Conservation (phyloP, 1,284 basidiomycete species). For the Pterula multifida region DNA sequence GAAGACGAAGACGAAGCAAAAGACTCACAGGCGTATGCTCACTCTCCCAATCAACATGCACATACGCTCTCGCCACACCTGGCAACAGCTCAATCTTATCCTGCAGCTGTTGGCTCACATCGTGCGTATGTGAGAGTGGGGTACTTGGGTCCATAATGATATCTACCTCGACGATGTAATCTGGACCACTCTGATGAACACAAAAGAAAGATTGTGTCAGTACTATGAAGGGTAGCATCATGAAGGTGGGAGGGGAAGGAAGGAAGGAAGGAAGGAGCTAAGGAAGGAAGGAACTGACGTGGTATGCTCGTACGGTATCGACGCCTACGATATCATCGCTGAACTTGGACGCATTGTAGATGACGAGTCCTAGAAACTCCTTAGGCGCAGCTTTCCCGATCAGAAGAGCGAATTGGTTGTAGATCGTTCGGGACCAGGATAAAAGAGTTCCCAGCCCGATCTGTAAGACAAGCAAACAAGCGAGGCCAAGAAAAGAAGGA, state of each 20-base stretch:
- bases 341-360: constrained; percentile 64
- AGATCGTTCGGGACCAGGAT: constrained; percentile 43
- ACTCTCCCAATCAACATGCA: constrained; percentile 62
- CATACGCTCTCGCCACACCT: constrained; percentile 56
- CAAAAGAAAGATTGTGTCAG: too few relatives aligned
- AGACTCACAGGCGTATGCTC: constrained; percentile 24
- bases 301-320: constrained; percentile 53
- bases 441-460: constrained; percentile 24
- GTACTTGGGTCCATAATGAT: constrained; percentile 62
- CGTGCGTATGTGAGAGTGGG: constrained; percentile 60
- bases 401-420: constrained; percentile 49
- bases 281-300: constrained; percentile 22
- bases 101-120: constrained; percentile 60
- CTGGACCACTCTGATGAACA: constrained; percentile 13
- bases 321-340: constrained; percentile 51
- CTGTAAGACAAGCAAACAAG: background rate
- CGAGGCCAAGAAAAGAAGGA: constrained; percentile 11
- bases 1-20: background rate
- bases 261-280: background rate
- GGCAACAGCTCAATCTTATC: constrained; percentile 66
- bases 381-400: constrained; percentile 58
- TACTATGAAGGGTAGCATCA: too few relatives aligned
- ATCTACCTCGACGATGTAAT: constrained; percentile 64
- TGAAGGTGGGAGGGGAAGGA: too few relatives aligned
- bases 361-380: constrained; percentile 57